Percentiles rank a stretch among this genome's conserved stretches.
These are phyloP conservation scores for Beauveria pseudobassiana DNA, from an alignment of 2,329 filamentous ascomycete species.

Conservation along the genomic window DNA sequence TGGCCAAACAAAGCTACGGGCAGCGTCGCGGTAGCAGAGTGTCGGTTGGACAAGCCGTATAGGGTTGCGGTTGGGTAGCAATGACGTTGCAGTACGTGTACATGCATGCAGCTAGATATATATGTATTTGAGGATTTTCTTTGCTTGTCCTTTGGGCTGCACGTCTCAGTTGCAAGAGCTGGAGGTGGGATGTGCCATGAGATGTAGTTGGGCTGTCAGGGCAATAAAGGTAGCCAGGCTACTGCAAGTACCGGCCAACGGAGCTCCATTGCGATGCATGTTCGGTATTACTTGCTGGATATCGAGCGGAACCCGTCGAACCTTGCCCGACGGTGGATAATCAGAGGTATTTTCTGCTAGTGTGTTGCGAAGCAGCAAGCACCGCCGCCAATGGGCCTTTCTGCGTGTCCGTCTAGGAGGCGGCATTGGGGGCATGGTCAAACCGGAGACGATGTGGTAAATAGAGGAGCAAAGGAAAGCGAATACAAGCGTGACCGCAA, in stretches of 20 bases:
- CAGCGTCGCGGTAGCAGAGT: background rate
- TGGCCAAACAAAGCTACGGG: background rate
- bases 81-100: background rate
- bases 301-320: background rate
- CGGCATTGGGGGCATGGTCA: background rate
- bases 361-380: background rate
- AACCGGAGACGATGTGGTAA: too few relatives aligned
- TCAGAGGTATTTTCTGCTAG: background rate
- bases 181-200: background rate
- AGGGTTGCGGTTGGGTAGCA: background rate
- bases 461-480: background rate
- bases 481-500: background rate
- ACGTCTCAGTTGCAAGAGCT: background rate
- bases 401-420: background rate
- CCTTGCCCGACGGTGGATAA: background rate
- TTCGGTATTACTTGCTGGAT: constrained; percentile 4
- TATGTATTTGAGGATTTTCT: background rate
- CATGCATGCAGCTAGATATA: constrained; percentile 3
- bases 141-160: background rate
- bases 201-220: background rate
- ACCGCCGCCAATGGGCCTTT: background rate
- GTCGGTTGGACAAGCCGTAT: background rate
- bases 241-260: background rate
- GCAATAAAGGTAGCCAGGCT: background rate
- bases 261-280: background rate